Conservation (phyloP, 169 alveolate species). For the Plasmodium blacklocki region DNA sequence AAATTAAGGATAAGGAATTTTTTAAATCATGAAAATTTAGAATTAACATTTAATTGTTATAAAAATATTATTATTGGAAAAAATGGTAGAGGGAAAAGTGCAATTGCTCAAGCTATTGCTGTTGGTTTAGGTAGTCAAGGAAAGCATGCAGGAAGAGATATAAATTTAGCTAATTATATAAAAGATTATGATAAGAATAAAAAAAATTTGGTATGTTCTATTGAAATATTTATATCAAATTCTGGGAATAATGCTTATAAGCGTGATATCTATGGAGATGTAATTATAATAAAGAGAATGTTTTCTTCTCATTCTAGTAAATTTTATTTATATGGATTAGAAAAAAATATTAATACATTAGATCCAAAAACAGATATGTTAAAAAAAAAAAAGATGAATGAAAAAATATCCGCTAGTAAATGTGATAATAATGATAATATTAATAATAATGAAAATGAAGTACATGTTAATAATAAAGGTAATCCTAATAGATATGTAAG, state of each 20-base stretch:
- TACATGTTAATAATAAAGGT: background rate
- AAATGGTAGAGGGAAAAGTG: constrained; percentile 89
- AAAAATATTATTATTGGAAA: constrained; percentile 85
- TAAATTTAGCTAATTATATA: constrained; percentile 79
- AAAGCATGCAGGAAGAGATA: constrained; percentile 84
- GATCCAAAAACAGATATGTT: background rate
- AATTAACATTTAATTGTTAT: constrained; percentile 80
- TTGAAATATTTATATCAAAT: constrained; percentile 42
- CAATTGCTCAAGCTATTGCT: constrained; percentile 87
- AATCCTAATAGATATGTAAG: constrained; percentile 60
- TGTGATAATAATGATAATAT: background rate
- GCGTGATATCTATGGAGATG: constrained; percentile 52
- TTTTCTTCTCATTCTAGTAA: constrained; percentile 53
- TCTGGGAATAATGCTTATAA: constrained; percentile 58
- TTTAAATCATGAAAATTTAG: constrained; percentile 85
- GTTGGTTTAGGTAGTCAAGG: constrained; percentile 87
- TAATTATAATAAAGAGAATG: constrained; percentile 37
- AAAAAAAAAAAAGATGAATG: no score
- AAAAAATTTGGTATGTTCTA: constrained; percentile 40
- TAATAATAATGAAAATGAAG: background rate
- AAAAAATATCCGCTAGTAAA: no score
- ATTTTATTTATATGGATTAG: constrained; percentile 60
- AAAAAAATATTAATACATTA: background rate
- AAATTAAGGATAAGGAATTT: constrained; percentile 81
- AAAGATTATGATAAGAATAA: constrained; percentile 87